Percentiles rank a stretch among this genome's conserved stretches.
Conservation (phyloP, 106 monocot species). For the Alisma plantagoaquatica region DNA sequence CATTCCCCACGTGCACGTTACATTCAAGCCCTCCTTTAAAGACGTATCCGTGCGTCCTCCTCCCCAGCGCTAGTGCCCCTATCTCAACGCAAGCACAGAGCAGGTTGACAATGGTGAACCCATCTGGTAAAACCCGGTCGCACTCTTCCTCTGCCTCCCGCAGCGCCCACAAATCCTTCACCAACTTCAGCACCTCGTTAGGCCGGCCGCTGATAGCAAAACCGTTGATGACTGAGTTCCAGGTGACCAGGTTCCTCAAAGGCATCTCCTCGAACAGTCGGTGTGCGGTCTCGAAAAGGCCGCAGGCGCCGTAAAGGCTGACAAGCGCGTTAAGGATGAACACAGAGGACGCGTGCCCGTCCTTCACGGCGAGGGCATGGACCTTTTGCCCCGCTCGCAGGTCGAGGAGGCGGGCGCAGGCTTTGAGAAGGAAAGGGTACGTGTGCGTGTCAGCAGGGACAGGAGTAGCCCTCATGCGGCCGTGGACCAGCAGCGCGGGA, state of each 20-base stretch:
- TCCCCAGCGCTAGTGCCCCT: constrained; percentile 51
- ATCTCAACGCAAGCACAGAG: constrained; percentile 72
- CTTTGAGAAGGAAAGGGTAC: constrained; percentile 83
- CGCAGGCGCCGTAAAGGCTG: constrained; percentile 62
- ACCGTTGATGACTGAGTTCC: constrained; percentile 85
- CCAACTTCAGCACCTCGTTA: constrained; percentile 66
- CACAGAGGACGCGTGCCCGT: constrained; percentile 33
- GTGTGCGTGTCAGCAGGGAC: constrained; percentile 64
- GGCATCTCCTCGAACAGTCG: constrained; percentile 58
- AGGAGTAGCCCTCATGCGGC: constrained; percentile 18
- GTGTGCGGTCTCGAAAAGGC: constrained; percentile 55
- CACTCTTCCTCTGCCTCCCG: constrained; percentile 9
- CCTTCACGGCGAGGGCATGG: constrained; percentile 30
- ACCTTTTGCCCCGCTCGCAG: constrained; percentile 43
- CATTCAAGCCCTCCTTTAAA: constrained; percentile 26
- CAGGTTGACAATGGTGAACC: constrained; percentile 80
- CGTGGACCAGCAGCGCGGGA: constrained; percentile 49
- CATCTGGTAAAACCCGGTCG: constrained; percentile 48
- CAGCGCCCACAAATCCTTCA: constrained; percentile 33
- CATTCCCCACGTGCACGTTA: constrained; percentile 61
- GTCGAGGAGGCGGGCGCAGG: constrained; percentile 50
- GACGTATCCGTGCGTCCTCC: constrained; percentile 47
- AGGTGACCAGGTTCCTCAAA: constrained; percentile 48
- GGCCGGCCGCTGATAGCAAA: constrained; percentile 62
- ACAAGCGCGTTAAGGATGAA: constrained; percentile 75